phyloP scores from a whole-genome alignment of 2,329 filamentous ascomycete genomes.

The Aspergillus quadrilineatus region DNA sequence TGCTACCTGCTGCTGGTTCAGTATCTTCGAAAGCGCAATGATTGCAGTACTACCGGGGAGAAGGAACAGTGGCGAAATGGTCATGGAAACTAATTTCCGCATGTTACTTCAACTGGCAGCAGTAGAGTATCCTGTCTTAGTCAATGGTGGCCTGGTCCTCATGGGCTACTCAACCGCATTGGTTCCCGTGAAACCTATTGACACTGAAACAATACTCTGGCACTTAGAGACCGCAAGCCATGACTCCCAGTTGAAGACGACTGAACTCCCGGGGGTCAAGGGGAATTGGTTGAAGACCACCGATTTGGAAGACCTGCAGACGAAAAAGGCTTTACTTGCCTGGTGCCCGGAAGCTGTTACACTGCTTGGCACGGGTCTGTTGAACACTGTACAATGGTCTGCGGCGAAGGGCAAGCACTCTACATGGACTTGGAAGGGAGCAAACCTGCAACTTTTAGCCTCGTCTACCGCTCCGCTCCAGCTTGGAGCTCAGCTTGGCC shows the following conservation, averaged over 20 bases:
- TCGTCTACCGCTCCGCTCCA: background rate
- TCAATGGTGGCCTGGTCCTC: background rate
- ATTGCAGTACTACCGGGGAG: background rate
- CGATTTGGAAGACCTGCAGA: background rate
- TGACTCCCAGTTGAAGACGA: background rate
- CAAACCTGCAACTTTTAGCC: constrained; percentile 1
- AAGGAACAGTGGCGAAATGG: background rate
- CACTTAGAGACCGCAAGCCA: background rate
- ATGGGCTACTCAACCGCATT: background rate
- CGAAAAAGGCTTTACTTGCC: background rate
- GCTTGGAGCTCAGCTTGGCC: background rate
- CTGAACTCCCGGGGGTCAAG: background rate
- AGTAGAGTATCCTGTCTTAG: background rate
- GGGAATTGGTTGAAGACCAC: background rate
- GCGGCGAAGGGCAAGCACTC: background rate
- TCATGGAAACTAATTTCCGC: background rate
- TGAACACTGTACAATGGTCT: background rate
- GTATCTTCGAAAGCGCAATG: background rate
- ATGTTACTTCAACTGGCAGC: background rate
- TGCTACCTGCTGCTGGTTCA: background rate
- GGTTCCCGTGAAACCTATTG: background rate
- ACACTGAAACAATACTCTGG: background rate
- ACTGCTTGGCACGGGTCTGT: background rate
- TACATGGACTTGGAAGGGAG: background rate
- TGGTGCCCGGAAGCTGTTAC: background rate